Evolutionary conservation across 495 filamentous ascomycete species (phyloP).

Genomic region (Clavariopsis aquatica): DNA sequence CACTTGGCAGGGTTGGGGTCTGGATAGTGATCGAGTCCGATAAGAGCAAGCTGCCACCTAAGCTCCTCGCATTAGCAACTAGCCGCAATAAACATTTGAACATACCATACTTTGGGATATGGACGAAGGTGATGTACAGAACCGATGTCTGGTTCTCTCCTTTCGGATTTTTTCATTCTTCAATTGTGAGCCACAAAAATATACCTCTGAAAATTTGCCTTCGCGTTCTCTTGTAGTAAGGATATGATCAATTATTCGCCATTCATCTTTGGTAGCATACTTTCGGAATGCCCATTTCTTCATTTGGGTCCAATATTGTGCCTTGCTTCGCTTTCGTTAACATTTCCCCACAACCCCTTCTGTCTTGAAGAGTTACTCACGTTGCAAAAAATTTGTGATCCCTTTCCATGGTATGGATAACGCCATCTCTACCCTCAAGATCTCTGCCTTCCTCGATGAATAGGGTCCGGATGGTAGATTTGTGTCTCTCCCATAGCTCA

Average conservation of each 20-base stretch:
- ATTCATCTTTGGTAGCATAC: constrained; percentile 1
- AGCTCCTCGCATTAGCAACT: background rate
- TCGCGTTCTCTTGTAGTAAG: background rate
- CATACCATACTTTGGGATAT: background rate
- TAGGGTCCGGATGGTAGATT: background rate
- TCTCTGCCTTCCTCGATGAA: background rate
- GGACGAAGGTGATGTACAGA: background rate
- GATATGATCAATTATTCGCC: background rate
- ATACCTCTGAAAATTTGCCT: background rate
- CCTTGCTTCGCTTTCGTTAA: constrained; percentile 3
- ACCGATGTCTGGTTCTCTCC: background rate
- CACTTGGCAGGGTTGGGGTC: background rate
- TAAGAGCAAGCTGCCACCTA: background rate
- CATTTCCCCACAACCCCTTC: too few species aligned
- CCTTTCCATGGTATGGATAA: background rate
- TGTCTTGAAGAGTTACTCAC: background rate
- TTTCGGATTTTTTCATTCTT: background rate
- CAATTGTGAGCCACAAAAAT: background rate
- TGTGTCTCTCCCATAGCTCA: constrained; percentile 1
- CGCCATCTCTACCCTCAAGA: background rate
- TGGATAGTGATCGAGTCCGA: background rate
- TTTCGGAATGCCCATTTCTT: constrained; percentile 13
- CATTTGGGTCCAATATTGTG: constrained; percentile 2
- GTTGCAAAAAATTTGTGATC: background rate
- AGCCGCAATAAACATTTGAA: background rate